Conservation (phyloP, 164 flowering plant genomes). For the Magnolia sinica region DNA sequence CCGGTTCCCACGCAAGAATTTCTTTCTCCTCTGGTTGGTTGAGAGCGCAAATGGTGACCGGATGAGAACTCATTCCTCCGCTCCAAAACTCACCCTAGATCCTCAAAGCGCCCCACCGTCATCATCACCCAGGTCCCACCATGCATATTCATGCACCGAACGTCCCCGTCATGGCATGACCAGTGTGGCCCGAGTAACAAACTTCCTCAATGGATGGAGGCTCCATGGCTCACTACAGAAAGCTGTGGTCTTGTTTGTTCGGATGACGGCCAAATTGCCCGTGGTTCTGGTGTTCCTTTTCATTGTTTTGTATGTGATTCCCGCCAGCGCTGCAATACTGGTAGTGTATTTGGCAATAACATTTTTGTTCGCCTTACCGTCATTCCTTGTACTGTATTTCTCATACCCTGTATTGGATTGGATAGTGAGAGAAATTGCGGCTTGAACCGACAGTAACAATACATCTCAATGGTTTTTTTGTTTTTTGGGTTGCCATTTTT, state of each 20-base stretch:
- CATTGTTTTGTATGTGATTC: constrained; percentile 50
- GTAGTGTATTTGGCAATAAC: constrained; percentile 48
- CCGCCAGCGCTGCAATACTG: constrained; percentile 51
- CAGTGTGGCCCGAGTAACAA: background rate
- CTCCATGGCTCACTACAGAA: constrained; percentile 32
- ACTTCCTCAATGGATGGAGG: constrained; percentile 24
- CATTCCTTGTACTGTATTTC: constrained; percentile 65
- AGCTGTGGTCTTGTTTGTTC: constrained; percentile 40
- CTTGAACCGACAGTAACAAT: constrained; percentile 17
- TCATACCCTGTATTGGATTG: constrained; percentile 57
- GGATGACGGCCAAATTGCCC: constrained; percentile 54
- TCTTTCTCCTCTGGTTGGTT: constrained; percentile 71
- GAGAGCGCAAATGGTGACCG: constrained; percentile 63
- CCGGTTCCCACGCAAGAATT: constrained; percentile 63
- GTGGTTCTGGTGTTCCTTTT: constrained; percentile 46
- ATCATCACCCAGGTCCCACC: constrained; percentile 5
- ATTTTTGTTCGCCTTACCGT: constrained; percentile 63
- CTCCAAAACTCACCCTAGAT: constrained; percentile 4
- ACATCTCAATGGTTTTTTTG: too few species aligned
- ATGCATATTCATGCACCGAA: background rate
- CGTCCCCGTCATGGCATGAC: background rate
- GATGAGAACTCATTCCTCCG: constrained; percentile 17
- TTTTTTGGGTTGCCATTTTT: too few species aligned
- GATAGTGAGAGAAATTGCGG: constrained; percentile 55
- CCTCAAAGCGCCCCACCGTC: background rate